Evolutionary conservation across 257 asterid species (phyloP).

Genomic region (Solanum arcanum): DNA sequence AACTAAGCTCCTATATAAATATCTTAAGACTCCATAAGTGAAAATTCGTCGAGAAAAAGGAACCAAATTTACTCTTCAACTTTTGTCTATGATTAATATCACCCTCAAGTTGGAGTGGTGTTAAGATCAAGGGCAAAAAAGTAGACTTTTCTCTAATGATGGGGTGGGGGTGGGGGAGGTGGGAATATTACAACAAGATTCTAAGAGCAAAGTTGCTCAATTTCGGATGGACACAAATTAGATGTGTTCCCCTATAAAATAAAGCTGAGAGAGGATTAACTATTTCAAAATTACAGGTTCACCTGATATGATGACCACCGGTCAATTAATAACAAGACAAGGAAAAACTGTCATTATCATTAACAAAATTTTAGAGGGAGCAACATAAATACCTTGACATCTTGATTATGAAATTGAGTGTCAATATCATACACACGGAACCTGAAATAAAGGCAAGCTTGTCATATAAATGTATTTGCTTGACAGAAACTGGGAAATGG

Average conservation of each 20-base stretch:
- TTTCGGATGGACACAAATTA: neutral
- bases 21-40: neutral
- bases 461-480: neutral
- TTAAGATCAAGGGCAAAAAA: neutral
- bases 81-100: neutral
- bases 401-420: slow-evolving; percentile 63
- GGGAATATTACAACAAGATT: neutral
- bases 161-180: neutral
- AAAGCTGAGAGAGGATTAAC: neutral
- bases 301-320: neutral
- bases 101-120: neutral
- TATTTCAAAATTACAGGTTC: neutral
- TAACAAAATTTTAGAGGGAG: neutral
- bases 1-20: neutral
- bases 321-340: neutral
- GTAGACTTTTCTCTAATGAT: neutral
- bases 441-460: slow-evolving; percentile 34
- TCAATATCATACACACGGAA: slow-evolving; percentile 87
- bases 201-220: neutral
- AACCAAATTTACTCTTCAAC: neutral
- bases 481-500: slow-evolving; percentile 4
- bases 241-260: neutral
- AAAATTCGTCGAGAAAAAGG: neutral
- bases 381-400: slow-evolving; percentile 53
- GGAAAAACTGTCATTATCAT: neutral